Evolutionary conservation across 2,329 filamentous ascomycete species (phyloP).

Genomic region (Fusarium sp.): DNA sequence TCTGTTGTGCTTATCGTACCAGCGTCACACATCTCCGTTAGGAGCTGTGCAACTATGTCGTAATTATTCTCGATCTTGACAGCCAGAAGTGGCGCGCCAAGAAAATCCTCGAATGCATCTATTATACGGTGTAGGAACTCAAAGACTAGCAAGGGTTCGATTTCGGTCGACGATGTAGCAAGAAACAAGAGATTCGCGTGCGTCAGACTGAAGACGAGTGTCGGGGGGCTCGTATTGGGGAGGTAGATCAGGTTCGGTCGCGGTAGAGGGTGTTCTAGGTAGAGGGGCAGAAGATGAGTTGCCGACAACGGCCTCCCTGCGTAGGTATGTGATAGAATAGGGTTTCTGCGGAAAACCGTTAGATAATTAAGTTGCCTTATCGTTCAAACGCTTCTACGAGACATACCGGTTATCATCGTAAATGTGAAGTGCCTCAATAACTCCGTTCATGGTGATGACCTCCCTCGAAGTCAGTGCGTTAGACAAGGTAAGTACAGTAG

Average conservation of each 20-base stretch:
- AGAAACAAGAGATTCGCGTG: conserved; percentile 89
- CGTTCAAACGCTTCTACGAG: background rate
- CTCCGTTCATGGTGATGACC: conserved; percentile 74
- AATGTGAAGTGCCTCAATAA: conserved; percentile 95
- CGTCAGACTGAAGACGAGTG: conserved; percentile 85
- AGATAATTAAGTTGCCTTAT: conserved; percentile 25
- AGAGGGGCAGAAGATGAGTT: conserved; percentile 80
- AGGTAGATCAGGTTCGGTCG: conserved; percentile 89
- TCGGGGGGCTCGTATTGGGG: conserved; percentile 81
- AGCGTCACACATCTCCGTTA: conserved; percentile 96
- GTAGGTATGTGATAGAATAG: conserved; percentile 90
- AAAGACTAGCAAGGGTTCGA: conserved; percentile 86
- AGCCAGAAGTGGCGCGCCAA: conserved; percentile 85
- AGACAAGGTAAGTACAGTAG: background rate
- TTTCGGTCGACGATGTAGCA: conserved; percentile 83
- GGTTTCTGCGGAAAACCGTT: conserved; percentile 64
- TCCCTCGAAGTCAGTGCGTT: conserved; percentile 27
- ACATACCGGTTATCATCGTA: conserved; percentile 91
- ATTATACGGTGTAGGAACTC: conserved; percentile 94
- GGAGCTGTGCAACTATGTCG: conserved; percentile 90
- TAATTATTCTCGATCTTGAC: conserved; percentile 89
- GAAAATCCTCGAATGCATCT: conserved; percentile 92
- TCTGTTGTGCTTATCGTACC: conserved; percentile 91
- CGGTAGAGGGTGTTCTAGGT: conserved; percentile 81
- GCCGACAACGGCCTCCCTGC: conserved; percentile 81